Conservation (phyloP, 306 rosid species). For the Ceratonia siliqua region DNA sequence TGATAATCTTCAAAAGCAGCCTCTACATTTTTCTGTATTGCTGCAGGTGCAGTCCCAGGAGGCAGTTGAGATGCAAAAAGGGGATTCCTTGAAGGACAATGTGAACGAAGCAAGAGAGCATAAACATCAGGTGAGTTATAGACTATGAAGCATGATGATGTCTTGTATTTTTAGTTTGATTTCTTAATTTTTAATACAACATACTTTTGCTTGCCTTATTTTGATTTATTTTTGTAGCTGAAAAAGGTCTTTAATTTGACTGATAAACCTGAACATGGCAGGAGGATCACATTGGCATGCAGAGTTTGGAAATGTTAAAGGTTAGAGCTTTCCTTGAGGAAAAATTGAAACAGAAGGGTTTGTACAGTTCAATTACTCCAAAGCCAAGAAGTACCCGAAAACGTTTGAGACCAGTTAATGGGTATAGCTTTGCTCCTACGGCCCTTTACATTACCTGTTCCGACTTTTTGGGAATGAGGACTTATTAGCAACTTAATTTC, state of each 20-base stretch:
- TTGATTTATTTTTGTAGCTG: conserved; percentile 15
- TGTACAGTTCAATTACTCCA: conserved; percentile 50
- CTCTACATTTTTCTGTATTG: conserved; percentile 2
- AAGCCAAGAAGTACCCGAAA: conserved; percentile 51
- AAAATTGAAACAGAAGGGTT: conserved; percentile 73
- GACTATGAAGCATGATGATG: not conserved
- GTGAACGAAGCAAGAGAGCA: conserved; percentile 46
- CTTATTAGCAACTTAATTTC: conserved; percentile 37
- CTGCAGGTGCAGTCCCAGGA: conserved; percentile 42
- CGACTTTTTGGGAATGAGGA: conserved; percentile 7
- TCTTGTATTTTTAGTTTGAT: conserved; percentile 10
- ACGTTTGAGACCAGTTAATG: conserved; percentile 60
- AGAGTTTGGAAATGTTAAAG: conserved; percentile 81
- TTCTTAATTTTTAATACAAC: not conserved
- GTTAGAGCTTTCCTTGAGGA: conserved; percentile 83
- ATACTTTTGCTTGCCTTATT: not conserved
- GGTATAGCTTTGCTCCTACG: conserved; percentile 49
- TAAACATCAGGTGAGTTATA: conserved; percentile 58
- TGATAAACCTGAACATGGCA: conserved; percentile 42
- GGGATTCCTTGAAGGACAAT: conserved; percentile 46
- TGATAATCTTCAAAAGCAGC: conserved; percentile 17
- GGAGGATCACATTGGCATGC: conserved; percentile 59
- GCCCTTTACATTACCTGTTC: conserved; percentile 14
- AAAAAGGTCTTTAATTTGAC: conserved; percentile 26
- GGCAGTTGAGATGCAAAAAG: conserved; percentile 36